Evolutionary conservation across 148 eudicot species (phyloP).

Genomic region (Rhododendron williamsianum): DNA sequence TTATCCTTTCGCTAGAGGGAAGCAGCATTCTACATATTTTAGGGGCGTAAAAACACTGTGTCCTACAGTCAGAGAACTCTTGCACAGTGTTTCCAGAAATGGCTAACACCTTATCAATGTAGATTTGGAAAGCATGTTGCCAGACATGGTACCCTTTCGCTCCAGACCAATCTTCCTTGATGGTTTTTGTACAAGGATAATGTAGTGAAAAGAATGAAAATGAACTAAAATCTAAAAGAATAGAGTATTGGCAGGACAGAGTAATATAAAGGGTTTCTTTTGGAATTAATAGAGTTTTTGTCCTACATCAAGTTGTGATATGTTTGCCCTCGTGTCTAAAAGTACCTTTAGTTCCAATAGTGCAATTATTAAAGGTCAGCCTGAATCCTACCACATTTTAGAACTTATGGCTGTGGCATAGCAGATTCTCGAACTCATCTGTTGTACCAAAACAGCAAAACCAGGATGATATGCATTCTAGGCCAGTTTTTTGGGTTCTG

Average conservation of each 20-base stretch:
- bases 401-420: neutral
- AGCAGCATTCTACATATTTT: neutral
- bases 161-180: neutral
- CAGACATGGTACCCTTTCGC: neutral
- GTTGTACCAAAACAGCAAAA: neutral
- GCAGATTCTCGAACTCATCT: neutral
- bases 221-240: neutral
- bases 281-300: neutral
- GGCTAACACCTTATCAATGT: neutral
- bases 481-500: neutral
- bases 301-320: neutral
- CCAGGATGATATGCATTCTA: neutral
- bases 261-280: neutral
- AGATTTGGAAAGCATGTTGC: neutral
- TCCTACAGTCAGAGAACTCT: neutral
- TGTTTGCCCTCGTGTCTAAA: neutral
- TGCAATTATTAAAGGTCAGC: neutral
- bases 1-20: neutral
- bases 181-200: neutral
- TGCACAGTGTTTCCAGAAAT: neutral
- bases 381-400: neutral
- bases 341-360: neutral
- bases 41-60: neutral
- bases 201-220: neutral
- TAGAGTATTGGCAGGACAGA: neutral